A percentile compares a stretch with the other conserved stretches of the same genome.
Conservation (phyloP, 495 filamentous ascomycete species). For the Talaromyces borbonicus region DNA sequence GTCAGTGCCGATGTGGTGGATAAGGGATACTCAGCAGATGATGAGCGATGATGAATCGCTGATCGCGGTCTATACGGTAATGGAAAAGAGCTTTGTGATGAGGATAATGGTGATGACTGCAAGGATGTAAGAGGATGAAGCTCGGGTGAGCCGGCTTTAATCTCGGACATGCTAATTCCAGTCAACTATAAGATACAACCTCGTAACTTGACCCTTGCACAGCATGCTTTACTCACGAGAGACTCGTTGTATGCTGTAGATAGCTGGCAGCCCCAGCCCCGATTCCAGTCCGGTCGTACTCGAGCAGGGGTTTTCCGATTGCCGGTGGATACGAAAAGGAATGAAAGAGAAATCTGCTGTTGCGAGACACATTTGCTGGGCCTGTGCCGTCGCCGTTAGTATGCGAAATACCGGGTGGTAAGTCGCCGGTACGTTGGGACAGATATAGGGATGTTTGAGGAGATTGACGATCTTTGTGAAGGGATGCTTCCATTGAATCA, state of each 20-base stretch:
- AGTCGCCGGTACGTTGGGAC: neutral
- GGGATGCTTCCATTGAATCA: slow-evolving; percentile 5
- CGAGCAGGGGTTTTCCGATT: neutral
- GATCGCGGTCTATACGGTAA: slow-evolving; percentile 6
- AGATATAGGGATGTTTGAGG: neutral
- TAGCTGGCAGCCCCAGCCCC: neutral
- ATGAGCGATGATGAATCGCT: neutral
- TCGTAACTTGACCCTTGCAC: neutral
- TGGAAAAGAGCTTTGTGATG: slow-evolving; percentile 5
- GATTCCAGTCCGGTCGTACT: neutral
- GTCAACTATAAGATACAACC: neutral
- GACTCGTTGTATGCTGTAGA: slow-evolving; percentile 2
- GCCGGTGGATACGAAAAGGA: slow-evolving; percentile 1
- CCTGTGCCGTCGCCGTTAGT: slow-evolving; percentile 7
- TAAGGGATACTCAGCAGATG: neutral
- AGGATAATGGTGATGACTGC: neutral
- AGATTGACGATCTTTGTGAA: neutral
- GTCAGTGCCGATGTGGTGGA: slow-evolving; percentile 2
- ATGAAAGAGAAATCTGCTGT: neutral
- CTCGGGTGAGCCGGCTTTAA: neutral
- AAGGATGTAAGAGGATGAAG: neutral
- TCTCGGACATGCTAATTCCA: neutral
- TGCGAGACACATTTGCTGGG: neutral
- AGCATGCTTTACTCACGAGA: slow-evolving; percentile 2
- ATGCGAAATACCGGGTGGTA: neutral